Base-by-base conservation (phyloP, 2,329 filamentous ascomycete species). In the Diaporthe citrichinensis region DNA sequence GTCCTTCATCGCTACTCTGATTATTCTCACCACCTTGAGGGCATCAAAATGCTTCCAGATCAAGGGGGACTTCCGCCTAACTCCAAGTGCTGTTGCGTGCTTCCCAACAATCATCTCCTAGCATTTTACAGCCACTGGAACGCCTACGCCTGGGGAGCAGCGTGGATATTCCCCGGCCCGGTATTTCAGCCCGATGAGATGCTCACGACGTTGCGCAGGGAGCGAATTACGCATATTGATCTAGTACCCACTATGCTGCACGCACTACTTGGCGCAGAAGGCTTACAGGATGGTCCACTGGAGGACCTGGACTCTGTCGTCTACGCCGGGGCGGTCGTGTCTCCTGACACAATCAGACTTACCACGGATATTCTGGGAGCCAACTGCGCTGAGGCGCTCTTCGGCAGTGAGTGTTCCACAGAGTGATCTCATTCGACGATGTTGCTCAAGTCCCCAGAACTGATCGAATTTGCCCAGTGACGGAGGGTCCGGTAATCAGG, bases 71-170 rank as follows among this genome's bases (percentile, higher is more conserved):
- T 61, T 61, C 58, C 58, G 4, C 58, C 36, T 28, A 12, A 44
- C 14, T 61, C 58, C 12, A 41, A 5, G 14, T 61, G 58, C 36
- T 61, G 58, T 20, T 61, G 58, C 23, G 58, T 61, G 36, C 58
- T 61, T 25, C 58, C 58, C 0, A 61, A 61, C 58, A 61, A 61
- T 14, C 58, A 61, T 5, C 58, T 61, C 6, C 36, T 61, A 28
- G 58, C 58, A n/a, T 41, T 61, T 61, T 61, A 61, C 58, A 61
- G 58, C 36, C 58, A 61, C 36, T 61, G 58, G 58, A 61, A 61
- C 14, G 58, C 58, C n/a, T 61, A 61, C 23, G 34, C 34, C 58
- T 61, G 58, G 58, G 36, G 23, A 25, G 58, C 58, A n/a, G 58
- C 58, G n/a, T 61, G 58, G 58, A 61, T 61, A 44, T 61, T 61